A percentile compares a stretch with the other conserved stretches of the same genome.
Evolutionary conservation across 2,329 filamentous ascomycete genomes (phyloP).

Genomic region (Microsporum canis): DNA sequence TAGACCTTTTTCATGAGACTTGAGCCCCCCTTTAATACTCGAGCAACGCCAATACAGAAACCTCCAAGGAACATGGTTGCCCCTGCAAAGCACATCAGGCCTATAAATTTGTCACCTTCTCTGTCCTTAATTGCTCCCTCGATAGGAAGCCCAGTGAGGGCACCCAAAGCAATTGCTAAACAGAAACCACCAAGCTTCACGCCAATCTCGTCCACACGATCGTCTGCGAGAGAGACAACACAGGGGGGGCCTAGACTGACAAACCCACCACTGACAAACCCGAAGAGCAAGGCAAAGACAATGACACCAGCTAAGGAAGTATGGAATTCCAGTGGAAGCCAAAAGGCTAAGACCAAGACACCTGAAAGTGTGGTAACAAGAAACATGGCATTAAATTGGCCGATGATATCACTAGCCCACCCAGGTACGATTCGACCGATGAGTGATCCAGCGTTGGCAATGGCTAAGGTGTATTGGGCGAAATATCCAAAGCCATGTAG

Average conservation of each 20-base stretch:
- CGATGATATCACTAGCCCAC: slow-evolving; percentile 4
- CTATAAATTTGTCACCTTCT: neutral
- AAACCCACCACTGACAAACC: slow-evolving; percentile 8
- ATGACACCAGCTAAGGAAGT: slow-evolving; percentile 2
- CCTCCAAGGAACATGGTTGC: neutral
- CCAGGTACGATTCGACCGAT: slow-evolving; percentile 5
- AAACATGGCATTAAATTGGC: slow-evolving; percentile 9
- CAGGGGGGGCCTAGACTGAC: slow-evolving; percentile 8
- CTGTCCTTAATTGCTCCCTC: neutral
- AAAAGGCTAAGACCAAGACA: slow-evolving; percentile 7
- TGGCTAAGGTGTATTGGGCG: slow-evolving; percentile 5
- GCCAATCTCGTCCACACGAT: slow-evolving; percentile 5
- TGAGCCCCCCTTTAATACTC: neutral
- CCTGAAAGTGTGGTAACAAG: slow-evolving; percentile 3
- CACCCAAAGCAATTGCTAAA: neutral
- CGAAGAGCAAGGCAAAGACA: slow-evolving; percentile 6
- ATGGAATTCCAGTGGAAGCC: slow-evolving; percentile 9
- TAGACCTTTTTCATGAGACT: neutral
- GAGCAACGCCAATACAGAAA: neutral
- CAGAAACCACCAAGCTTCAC: slow-evolving; percentile 1
- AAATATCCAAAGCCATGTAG: slow-evolving; percentile 1
- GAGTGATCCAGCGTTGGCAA: neutral
- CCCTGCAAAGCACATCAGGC: slow-evolving; percentile 2
- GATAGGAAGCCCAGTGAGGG: slow-evolving; percentile 1
- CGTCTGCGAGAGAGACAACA: slow-evolving; percentile 8